Base-by-base conservation (phyloP, 352 stramenopile species). In the Peronosclerospora sorghi region DNA sequence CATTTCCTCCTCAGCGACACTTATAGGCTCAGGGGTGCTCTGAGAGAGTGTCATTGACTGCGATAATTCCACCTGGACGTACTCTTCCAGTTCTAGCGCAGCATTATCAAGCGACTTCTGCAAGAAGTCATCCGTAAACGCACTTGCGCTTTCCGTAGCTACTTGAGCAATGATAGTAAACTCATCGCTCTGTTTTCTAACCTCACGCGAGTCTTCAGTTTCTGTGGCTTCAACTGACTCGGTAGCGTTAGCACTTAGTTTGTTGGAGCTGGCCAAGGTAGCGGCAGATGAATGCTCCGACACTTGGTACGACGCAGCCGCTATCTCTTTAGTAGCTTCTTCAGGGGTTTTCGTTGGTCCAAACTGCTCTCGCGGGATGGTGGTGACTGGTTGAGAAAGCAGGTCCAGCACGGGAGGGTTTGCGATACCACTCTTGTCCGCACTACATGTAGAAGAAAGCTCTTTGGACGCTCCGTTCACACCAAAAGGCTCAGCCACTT, bases 61-160 rank as follows among this genome's bases (percentile, higher is more conserved):
- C 5, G 73, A 82, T 34, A 86, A 51, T 5, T 86, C 71, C 34
- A 86, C 70, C 19, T 81, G 59, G 14, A 86, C 70, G 40, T 79
- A 86, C 37, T 81, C 70, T 8, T 86, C 73, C 29, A 70, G 69
- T 27, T 80, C 67, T 23, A 68, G 47, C 37, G 63, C 59, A 32
- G 65, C 45, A 20, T 55, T 81, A 37, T 59, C 59, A 35, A 80
- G 47, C 10, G 70, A 75, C 32, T 71, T 54, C 17, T 63, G 51
- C 26, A 86, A 47, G 6, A 74, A 40, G 5, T 75, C 56, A 8
- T 64, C 57, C 2, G 77, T 51, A 45, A 83, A 73, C 14, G 37
- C 52, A 40, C 35, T 57, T 12, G 59, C 68, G 35, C 62, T 59
- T 39, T 80, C 68, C 13, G 52, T 40, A 5, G 57, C 41, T 4